Evolutionary conservation across 352 stramenopile genomes (phyloP).

Genomic region (Globisporangium megalacanthum): DNA sequence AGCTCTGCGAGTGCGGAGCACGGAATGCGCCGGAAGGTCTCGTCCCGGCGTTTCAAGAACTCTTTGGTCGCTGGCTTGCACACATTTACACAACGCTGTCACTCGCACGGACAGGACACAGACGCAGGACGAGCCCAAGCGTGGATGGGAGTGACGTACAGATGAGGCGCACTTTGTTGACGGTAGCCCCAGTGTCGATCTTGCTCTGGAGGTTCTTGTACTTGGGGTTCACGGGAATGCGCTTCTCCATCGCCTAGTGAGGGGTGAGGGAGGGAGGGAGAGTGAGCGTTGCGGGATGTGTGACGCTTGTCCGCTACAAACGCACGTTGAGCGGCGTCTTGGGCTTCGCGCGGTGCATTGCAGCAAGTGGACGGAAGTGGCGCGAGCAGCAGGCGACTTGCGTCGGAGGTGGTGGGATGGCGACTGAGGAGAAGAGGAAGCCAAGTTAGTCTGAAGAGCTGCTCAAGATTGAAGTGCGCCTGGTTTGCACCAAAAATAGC

Average conservation of each 20-base stretch:
- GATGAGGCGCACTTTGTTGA: conserved; percentile 76
- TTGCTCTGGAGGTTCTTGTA: conserved; percentile 80
- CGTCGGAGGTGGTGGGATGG: neutral
- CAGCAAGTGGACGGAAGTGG: neutral
- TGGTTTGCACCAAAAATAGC: no score
- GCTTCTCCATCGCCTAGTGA: conserved; percentile 68
- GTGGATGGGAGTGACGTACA: conserved; percentile 28
- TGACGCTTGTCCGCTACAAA: neutral
- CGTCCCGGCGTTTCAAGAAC: conserved; percentile 75
- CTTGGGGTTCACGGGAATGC: conserved; percentile 66
- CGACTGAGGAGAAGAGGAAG: neutral
- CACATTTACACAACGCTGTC: no score
- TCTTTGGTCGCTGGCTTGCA: conserved; percentile 53
- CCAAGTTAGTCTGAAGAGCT: neutral
- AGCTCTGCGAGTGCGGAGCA: conserved; percentile 63
- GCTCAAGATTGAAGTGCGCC: neutral
- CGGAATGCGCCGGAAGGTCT: conserved; percentile 72
- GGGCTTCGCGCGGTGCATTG: conserved; percentile 58
- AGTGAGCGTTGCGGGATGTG: neutral
- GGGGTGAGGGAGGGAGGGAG: neutral
- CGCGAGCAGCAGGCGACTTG: neutral
- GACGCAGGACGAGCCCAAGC: neutral
- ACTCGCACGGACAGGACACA: neutral
- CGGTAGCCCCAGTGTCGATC: conserved; percentile 65
- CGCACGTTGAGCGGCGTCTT: conserved; percentile 57